Conservation (phyloP, 257 asterid genomes). For the Nicotiana undulata region DNA sequence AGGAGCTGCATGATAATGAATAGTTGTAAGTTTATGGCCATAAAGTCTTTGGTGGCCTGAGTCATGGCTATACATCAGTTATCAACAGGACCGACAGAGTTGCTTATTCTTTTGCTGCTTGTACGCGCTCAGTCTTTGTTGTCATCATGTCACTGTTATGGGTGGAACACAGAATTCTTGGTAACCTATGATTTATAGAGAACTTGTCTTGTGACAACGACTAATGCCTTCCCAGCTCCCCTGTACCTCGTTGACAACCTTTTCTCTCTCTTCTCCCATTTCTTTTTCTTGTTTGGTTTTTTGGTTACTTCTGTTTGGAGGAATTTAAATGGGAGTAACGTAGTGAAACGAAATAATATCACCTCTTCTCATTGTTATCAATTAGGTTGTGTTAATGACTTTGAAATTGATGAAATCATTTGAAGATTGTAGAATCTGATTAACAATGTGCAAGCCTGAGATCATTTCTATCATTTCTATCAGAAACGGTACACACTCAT, state of each 20-base stretch:
- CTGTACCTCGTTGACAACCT: constrained; percentile 1
- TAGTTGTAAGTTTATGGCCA: constrained; percentile 24
- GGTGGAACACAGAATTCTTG: background rate
- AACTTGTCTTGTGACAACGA: background rate
- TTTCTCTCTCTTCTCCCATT: background rate
- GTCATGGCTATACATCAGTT: background rate
- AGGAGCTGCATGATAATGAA: constrained; percentile 45
- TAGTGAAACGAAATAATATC: background rate
- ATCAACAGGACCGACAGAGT: background rate
- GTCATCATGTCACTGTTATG: constrained; percentile 2
- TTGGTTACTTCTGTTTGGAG: background rate
- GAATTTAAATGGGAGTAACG: background rate
- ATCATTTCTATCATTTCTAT: background rate
- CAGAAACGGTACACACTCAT: background rate
- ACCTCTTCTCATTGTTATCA: background rate
- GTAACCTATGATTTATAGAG: constrained; percentile 7
- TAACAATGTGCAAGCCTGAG: background rate
- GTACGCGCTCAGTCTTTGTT: background rate
- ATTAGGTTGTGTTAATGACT: background rate
- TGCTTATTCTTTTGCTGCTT: background rate
- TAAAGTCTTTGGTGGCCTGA: background rate
- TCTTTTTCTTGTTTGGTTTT: background rate
- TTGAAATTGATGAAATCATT: background rate
- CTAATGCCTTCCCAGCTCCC: background rate
- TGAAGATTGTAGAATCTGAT: background rate